A percentile compares a stretch with the other conserved stretches of the same genome.
These are phyloP conservation scores for Blastomyces emzantsi DNA, from an alignment of 2,329 filamentous ascomycete species.

Conservation along the genomic window DNA sequence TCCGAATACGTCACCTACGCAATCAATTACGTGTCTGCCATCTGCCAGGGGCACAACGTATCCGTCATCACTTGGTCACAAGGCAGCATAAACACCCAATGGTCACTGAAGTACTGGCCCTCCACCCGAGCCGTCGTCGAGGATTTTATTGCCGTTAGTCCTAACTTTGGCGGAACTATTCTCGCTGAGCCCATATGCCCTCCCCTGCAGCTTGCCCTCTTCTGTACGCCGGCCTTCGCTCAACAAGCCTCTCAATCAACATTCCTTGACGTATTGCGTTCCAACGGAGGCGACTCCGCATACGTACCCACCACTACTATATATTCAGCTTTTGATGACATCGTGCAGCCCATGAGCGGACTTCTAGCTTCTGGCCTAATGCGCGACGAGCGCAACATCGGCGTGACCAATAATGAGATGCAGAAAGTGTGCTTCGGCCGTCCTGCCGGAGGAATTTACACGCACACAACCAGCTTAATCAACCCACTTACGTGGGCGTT, in stretches of 20 bases:
- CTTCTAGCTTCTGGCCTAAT: constrained; percentile 40
- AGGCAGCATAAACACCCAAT: constrained; percentile 47
- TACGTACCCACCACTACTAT: constrained; percentile 49
- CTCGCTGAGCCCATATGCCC: constrained; percentile 29
- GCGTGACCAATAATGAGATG: constrained; percentile 43
- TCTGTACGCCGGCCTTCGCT: constrained; percentile 32
- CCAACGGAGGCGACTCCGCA: constrained; percentile 41
- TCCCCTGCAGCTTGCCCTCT: constrained; percentile 16
- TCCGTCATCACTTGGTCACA: constrained; percentile 48
- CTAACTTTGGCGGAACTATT: constrained; percentile 46
- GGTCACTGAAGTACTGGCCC: constrained; percentile 52
- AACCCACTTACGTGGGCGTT: constrained; percentile 37
- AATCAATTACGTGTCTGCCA: constrained; percentile 46
- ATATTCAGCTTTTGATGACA: constrained; percentile 44
- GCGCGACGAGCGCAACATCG: constrained; percentile 36
- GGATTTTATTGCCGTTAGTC: constrained; percentile 46
- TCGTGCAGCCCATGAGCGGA: constrained; percentile 45
- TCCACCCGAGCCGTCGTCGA: constrained; percentile 38
- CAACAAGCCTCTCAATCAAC: constrained; percentile 42
- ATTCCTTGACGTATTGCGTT: constrained; percentile 37
- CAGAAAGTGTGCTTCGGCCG: constrained; percentile 34
- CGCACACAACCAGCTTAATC: constrained; percentile 42
- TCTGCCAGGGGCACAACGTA: constrained; percentile 32
- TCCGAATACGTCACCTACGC: constrained; percentile 51
- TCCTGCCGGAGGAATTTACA: constrained; percentile 36